Percentiles rank a stretch among this genome's conserved stretches.
phyloP scores from a whole-genome alignment of 768 basidiomycete genomes.

The Pholiota molesta region DNA sequence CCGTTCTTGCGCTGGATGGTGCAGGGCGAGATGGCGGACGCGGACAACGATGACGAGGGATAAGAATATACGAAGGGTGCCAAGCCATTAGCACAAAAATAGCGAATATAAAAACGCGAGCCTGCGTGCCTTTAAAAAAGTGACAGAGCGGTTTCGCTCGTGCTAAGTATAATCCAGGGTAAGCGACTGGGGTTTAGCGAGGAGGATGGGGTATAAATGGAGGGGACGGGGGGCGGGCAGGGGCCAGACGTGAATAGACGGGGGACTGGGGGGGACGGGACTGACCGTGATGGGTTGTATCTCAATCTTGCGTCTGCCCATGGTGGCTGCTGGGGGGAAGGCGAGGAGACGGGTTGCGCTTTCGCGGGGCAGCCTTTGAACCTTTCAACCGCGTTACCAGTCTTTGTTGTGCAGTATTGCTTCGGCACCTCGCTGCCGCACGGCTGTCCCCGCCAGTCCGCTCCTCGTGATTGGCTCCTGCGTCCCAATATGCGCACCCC shows the following conservation, averaged over 20 bases:
- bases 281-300: constrained; percentile 80
- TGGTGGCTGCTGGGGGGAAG: constrained; percentile 30
- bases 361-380: constrained; percentile 24
- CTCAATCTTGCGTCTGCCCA: constrained; percentile 83
- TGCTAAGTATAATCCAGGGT: constrained; percentile 70
- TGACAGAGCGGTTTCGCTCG: constrained; percentile 89
- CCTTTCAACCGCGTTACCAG: constrained; percentile 24
- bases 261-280: constrained; percentile 14
- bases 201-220: constrained; percentile 31
- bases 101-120: constrained; percentile 46
- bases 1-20: constrained; percentile 78
- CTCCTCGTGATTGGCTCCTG: constrained; percentile 16
- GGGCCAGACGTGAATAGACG: constrained; percentile 18
- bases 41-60: constrained; percentile 15
- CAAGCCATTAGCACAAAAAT: constrained; percentile 62
- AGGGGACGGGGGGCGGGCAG: constrained; percentile 26
- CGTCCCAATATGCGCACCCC: constrained; percentile 3
- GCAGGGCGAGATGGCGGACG: constrained; percentile 9
- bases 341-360: constrained; percentile 22
- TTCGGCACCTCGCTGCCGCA: constrained; percentile 22
- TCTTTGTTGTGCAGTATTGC: constrained; percentile 26
- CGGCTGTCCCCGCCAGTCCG: constrained; percentile 14
- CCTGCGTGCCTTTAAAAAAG: constrained; percentile 77
- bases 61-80: constrained; percentile 39
- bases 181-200: constrained; percentile 30